Base-by-base conservation (phyloP, 352 stramenopile species). In the Phytophthora gonapodyides region DNA sequence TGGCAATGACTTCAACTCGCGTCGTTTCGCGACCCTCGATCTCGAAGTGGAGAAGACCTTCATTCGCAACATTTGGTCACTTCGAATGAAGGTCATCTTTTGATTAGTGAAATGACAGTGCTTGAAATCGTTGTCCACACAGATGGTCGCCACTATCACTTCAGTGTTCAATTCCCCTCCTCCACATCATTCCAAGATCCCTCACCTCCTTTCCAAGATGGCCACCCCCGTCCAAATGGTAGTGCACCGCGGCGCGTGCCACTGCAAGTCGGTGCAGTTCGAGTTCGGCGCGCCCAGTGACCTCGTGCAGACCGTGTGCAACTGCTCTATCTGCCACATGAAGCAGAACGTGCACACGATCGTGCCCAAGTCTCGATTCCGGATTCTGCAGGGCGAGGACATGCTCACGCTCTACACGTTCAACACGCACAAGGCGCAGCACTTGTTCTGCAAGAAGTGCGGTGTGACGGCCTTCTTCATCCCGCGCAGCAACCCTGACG, bases 241-340 rank as follows among this genome's bases (percentile, higher is more conserved):
- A 0, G 9, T 58, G 1, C 58, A 69, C 31, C 58, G 17, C 7
- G 52, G 59, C 27, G 64, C 51, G 30, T 96, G 85, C 66, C 87
- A 96, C 64, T 96, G 87, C 71, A 58, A 71, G 41, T 62, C 67
- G 15, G 82, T 96, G 34, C 57, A 66, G 30, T 96, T 94, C 66
- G 71, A 88, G 47, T 86, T 93, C 51, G 67, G 86, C 11, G 87
- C 75, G 21, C 56, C 82, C 6, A 54, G 51, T 8, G 64, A 88
- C 51, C 42, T 93, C 24, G 70, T 92, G 31, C 71, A 75, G 3
- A 87, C 73, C 35, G 75, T 87, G 46, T 96, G 87, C 81, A 96
- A 93, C 64, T 96, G 87, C 69, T 91, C 82, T 34, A 87, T 94
- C 43, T 96, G 85, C 69, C 38, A 51, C 45, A 90, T 94, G 82